Conservation (phyloP, 495 filamentous ascomycete species). For the Rostrohypoxylon terebratum region DNA sequence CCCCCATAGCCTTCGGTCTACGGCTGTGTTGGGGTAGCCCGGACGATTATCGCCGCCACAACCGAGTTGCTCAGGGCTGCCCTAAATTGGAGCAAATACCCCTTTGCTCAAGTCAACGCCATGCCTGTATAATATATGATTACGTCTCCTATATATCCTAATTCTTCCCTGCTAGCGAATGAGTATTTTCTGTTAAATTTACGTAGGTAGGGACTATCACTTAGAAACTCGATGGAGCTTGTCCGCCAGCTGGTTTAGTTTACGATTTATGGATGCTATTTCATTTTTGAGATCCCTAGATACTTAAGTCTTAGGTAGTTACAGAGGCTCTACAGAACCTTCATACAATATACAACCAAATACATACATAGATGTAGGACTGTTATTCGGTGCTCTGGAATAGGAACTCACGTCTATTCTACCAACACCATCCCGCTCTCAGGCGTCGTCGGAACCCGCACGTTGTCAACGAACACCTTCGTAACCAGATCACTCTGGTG, state of each 20-base stretch:
- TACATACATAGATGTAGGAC: neutral
- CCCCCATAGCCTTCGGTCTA: neutral
- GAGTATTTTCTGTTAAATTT: too few species aligned
- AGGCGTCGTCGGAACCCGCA: conserved; percentile 17
- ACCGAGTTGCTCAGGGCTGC: neutral
- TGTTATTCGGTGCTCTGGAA: neutral
- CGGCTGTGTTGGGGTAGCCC: neutral
- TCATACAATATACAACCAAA: conserved; percentile 34
- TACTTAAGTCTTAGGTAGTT: conserved; percentile 14
- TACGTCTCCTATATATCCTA: neutral
- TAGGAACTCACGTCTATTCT: conserved; percentile 28
- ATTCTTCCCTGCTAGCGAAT: too few species aligned
- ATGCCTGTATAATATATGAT: neutral
- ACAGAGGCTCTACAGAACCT: conserved; percentile 21
- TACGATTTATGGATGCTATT: neutral
- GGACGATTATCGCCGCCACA: neutral
- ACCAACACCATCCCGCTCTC: conserved; percentile 42
- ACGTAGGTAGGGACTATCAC: too few species aligned
- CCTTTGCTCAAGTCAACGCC: neutral
- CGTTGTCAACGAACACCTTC: conserved; percentile 48
- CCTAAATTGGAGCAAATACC: neutral
- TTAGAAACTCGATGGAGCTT: too few species aligned
- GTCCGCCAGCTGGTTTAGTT: neutral
- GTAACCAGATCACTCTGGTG: conserved; percentile 80
- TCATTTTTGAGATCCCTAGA: neutral